Evolutionary conservation across 306 rosid genomes (phyloP), one percentile per base, ranked within the genome.

Genomic region (Cicer yamashitae): DNA sequence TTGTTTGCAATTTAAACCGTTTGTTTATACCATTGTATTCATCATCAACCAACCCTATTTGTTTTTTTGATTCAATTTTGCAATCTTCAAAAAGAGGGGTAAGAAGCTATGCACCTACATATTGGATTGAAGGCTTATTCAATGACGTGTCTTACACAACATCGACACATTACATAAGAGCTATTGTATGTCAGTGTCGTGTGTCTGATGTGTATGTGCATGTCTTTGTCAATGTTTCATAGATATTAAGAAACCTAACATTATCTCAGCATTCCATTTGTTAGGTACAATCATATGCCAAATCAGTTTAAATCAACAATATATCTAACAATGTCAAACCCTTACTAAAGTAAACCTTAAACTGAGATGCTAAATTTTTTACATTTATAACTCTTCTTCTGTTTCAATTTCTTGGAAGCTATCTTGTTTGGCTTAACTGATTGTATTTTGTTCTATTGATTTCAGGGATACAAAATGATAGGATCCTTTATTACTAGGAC

Each of bases 401-500:
- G 54, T 74, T 77, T 68, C 76, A 52, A 46, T 44, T 40, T 61
- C 45, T 62, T 59, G n/a, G 6, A 56, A 53, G 65, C 53, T 79
- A 38, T 64, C 44, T 6, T 78, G 64, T 64, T 71, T 83, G 65
- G 51, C 44, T 73, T 64, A 47, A 65, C 79, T 54, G 52, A 12
- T 69, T 83, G 67, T 7, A 6, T 44, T 43, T 45, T 65, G 11
- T 80, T 39, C 63, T 76, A 81, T 70, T 20, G 51, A 67, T 82
- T 56, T 1, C 79, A 86, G 96, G 86, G 39, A 58, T 57, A 73
- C 91, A 86, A 83, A 88, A 93, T 93, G 98, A 87, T 93, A 59
- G 96, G 94, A 85, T 85, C 96, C 74, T 87, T 93, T 77, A 58
- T 93, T 74, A 93, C 96, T 70, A 84, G 98, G 82, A 88, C 82